These are phyloP conservation scores for Prosopis cineraria DNA, from an alignment of 306 rosid species.

Conservation along the genomic window DNA sequence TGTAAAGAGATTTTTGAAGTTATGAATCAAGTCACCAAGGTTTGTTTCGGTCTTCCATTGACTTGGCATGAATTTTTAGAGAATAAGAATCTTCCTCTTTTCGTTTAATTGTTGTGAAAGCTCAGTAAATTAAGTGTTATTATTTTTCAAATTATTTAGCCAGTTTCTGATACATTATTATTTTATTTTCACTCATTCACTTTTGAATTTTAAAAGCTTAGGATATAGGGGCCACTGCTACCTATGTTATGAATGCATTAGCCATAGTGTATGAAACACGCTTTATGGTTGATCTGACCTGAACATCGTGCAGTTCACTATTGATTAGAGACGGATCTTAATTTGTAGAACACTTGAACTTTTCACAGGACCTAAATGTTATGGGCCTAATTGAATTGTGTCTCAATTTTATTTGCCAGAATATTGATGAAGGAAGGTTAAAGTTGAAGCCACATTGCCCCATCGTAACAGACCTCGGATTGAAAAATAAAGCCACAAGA, in stretches of 20 bases:
- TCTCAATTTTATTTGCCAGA: conserved; percentile 45
- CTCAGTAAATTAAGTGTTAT: neutral
- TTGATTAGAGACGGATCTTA: neutral
- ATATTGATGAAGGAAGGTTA: conserved; percentile 81
- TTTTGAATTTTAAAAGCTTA: neutral
- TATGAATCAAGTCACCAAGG: conserved; percentile 78
- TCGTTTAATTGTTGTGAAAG: neutral
- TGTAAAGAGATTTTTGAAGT: conserved; percentile 66
- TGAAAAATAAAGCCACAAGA: conserved; percentile 64
- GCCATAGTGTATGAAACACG: neutral
- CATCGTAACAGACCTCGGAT: conserved; percentile 76
- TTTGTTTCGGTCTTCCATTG: conserved; percentile 37
- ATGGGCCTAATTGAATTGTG: neutral
- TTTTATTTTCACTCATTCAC: neutral
- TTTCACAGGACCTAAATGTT: neutral
- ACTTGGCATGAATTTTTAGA: neutral
- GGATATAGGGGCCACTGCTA: neutral
- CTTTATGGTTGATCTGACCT: neutral
- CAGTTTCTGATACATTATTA: too few species aligned
- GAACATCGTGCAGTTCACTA: too few species aligned
- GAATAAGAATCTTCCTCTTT: neutral
- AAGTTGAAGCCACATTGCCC: conserved; percentile 93
- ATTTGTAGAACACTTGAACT: neutral
- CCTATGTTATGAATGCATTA: neutral
- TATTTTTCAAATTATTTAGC: too few species aligned